Base-by-base conservation (phyloP, 345 rosid species). In the Eucalyptus shirleyi region DNA sequence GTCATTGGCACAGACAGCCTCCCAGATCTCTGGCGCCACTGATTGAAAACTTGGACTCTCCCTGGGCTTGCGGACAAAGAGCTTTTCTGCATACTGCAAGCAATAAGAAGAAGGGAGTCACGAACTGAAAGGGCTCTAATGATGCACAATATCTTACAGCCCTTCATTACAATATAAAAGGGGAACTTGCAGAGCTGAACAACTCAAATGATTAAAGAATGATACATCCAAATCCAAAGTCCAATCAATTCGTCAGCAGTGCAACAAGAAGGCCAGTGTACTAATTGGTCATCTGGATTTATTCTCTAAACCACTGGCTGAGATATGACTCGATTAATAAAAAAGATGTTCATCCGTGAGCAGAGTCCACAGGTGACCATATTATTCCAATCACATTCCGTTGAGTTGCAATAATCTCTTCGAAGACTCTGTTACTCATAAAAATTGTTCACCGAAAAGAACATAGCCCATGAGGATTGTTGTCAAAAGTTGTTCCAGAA, bases 71-170 rank as follows among this genome's bases (percentile, higher is more conserved):
- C 98, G 95, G 89, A 98, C 94, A 93, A 95, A 96, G 82, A 96
- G 89, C 95, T 97, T 97, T 88, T 95, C 99, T 18, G 98, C 99
- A 94, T 98, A 98, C 99, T 98, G 96, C 69, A 72, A 91, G 30
- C 45, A 87, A 85, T 91, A 88, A 81, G 77, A 12, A 50, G 51
- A 37, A 28, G 86, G 19, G 40, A 80, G n/a, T 34, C 62, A 81
- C 30, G 11, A 65, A 50, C n/a, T 42, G 28, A 77, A 88, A 72
- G 37, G 26, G 83, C 45, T 40, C 47, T 23, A 77, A 77, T 19
- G 42, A 40, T 37, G 30, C 30, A 40, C 47, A 37, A 21, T 40
- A 9, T 72, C 83, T 72, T 72, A 72, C 83, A 72, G 83, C 45
- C 28, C 83, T 72, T 65, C 77, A 14, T 6, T 40, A 40, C 85